A percentile compares a stretch with the other conserved stretches of the same genome.
phyloP scores from a whole-genome alignment of 257 asterid species.

The Rubia yunnanensis region DNA sequence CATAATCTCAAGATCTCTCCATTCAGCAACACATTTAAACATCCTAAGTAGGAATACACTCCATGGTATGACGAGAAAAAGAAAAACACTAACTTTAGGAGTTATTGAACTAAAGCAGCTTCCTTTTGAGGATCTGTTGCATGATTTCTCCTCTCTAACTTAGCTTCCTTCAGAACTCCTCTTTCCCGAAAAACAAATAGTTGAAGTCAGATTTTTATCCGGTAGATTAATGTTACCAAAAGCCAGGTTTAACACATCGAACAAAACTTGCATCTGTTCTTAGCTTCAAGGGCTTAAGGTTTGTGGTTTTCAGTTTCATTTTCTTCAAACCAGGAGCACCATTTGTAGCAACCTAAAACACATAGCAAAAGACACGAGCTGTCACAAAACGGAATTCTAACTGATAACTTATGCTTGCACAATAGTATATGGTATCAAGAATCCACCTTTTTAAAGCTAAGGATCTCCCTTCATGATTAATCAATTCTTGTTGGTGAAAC shows the following conservation, averaged over 20 bases:
- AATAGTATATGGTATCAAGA: slow-evolving; percentile 7
- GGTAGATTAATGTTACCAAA: slow-evolving; percentile 2
- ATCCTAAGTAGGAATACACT: not conserved
- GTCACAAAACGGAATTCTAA: slow-evolving; percentile 2
- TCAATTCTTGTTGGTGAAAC: slow-evolving; percentile 19
- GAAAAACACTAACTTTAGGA: slow-evolving; percentile 26
- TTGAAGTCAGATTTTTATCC: slow-evolving; percentile 9
- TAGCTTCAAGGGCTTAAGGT: slow-evolving; percentile 90
- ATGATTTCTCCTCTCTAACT: slow-evolving; percentile 40
- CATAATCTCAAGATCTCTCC: not conserved
- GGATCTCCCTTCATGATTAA: slow-evolving; percentile 34
- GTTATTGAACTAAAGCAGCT: slow-evolving; percentile 24
- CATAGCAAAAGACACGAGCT: slow-evolving; percentile 3
- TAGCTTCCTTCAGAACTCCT: slow-evolving; percentile 75
- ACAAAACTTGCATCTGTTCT: slow-evolving; percentile 76
- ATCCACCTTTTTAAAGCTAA: slow-evolving; percentile 28
- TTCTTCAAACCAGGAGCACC: slow-evolving; percentile 34
- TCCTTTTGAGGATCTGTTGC: slow-evolving; percentile 24
- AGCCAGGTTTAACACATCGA: not conserved
- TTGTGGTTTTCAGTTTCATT: slow-evolving; percentile 74
- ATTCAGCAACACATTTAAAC: not conserved
- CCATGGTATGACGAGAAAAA: not conserved
- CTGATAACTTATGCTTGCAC: not conserved
- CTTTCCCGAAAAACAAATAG: slow-evolving; percentile 60
- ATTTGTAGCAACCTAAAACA: slow-evolving; percentile 27